Conservation (phyloP, 2,329 filamentous ascomycete genomes). For the Metarhizium sp. region DNA sequence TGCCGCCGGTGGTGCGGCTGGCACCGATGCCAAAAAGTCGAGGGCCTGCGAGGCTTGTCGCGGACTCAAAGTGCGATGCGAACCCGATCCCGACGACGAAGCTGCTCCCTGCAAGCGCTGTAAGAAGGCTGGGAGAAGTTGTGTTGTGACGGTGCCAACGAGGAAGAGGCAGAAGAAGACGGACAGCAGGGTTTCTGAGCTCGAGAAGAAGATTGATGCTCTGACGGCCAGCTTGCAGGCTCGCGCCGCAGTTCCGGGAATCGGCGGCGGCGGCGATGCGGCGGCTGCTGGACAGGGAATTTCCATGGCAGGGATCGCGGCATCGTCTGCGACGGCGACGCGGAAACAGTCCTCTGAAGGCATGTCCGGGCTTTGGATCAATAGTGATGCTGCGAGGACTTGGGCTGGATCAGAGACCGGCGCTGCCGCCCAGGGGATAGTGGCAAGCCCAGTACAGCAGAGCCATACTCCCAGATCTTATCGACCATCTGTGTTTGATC, state of each 20-base stretch:
- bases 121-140: conserved; percentile 67
- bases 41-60: conserved; percentile 70
- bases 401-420: background rate
- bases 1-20: conserved; percentile 11
- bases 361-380: background rate
- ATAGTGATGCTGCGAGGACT: background rate
- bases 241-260: conserved; percentile 12
- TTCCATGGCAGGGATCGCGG: background rate
- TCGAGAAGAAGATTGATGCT: conserved; percentile 88
- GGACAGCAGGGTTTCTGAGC: conserved; percentile 77
- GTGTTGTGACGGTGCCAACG: conserved; percentile 64
- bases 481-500: conserved; percentile 1
- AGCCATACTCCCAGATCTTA: background rate
- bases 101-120: conserved; percentile 66
- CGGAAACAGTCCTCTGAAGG: background rate
- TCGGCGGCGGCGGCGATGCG: background rate
- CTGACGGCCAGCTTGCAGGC: conserved; percentile 72
- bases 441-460: background rate
- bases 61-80: conserved; percentile 74
- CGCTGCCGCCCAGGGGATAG: background rate
- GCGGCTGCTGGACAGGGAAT: background rate
- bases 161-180: conserved; percentile 86
- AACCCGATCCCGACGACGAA: conserved; percentile 55
- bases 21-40: conserved; percentile 51
- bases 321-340: background rate